A percentile compares a stretch with the other conserved stretches of the same genome.
Evolutionary conservation across 179 eudicot species (phyloP).

Genomic region (Beta macrorhiza): DNA sequence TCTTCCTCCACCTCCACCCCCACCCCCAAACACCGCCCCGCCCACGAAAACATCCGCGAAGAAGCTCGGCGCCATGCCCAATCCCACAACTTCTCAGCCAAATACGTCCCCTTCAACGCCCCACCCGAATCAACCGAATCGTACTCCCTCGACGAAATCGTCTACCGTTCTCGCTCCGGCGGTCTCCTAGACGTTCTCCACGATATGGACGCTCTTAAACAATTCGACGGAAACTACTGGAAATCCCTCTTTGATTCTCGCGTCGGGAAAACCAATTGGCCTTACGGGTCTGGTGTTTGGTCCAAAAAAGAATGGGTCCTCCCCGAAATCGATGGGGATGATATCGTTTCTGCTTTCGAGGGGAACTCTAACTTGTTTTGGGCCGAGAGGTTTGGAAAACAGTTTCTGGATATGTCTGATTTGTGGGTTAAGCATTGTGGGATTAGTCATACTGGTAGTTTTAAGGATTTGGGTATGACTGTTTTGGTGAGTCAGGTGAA

Average conservation of each 20-base stretch:
- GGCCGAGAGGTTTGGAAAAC: constrained; percentile 84
- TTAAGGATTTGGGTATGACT: constrained; percentile 89
- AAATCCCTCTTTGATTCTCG: constrained; percentile 64
- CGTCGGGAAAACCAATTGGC: constrained; percentile 80
- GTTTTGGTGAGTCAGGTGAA: constrained; percentile 86
- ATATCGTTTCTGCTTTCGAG: constrained; percentile 70
- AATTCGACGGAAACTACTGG: constrained; percentile 68
- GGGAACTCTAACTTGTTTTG: constrained; percentile 84
- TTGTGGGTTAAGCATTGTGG: constrained; percentile 94
- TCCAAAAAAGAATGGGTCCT: constrained; percentile 86
- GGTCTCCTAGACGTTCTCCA: constrained; percentile 72
- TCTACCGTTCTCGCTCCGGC: constrained; percentile 71
- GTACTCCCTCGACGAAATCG: constrained; percentile 81
- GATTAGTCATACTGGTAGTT: constrained; percentile 81
- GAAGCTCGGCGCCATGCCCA: constrained; percentile 56
- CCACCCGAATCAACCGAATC: constrained; percentile 44
- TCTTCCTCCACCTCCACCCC: constrained; percentile 20
- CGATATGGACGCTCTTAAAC: constrained; percentile 57
- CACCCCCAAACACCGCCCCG: constrained; percentile 39
- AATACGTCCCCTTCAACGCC: constrained; percentile 54
- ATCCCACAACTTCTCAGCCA: constrained; percentile 52
- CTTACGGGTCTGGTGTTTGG: constrained; percentile 90
- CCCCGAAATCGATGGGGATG: constrained; percentile 67
- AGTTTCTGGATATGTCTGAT: constrained; percentile 72
- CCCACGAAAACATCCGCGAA: constrained; percentile 69